These are phyloP conservation scores for Alternaria tenuissima DNA, from an alignment of 2,329 filamentous ascomycete genomes.

Conservation along the genomic window DNA sequence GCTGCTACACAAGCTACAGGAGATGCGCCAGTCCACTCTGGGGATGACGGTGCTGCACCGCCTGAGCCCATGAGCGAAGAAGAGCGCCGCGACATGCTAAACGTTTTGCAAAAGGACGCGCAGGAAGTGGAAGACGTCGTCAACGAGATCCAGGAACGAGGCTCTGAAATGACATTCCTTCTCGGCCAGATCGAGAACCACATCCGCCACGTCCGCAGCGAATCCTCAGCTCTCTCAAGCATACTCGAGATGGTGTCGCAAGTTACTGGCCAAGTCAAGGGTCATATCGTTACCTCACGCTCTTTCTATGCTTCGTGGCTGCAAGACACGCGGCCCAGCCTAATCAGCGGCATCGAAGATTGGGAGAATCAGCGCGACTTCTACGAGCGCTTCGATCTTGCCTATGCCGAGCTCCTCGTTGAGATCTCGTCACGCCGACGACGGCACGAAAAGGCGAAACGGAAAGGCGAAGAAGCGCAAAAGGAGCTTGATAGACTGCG, in stretches of 20 bases:
- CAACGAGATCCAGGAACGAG: slow-evolving; percentile 74
- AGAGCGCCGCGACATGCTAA: slow-evolving; percentile 83
- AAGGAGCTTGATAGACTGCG: slow-evolving; percentile 78
- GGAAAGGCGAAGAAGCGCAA: slow-evolving; percentile 78
- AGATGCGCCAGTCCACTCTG: slow-evolving; percentile 43
- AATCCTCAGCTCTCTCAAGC: slow-evolving; percentile 66
- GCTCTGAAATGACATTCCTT: slow-evolving; percentile 78
- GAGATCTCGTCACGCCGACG: slow-evolving; percentile 80
- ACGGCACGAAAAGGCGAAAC: slow-evolving; percentile 76
- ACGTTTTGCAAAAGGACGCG: slow-evolving; percentile 77
- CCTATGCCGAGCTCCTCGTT: slow-evolving; percentile 84
- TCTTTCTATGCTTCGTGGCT: slow-evolving; percentile 72
- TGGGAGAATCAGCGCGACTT: slow-evolving; percentile 81
- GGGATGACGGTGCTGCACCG: slow-evolving; percentile 50
- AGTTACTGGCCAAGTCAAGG: slow-evolving; percentile 70
- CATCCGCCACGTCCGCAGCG: slow-evolving; percentile 63
- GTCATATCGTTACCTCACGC: slow-evolving; percentile 70
- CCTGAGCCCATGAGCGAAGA: slow-evolving; percentile 76
- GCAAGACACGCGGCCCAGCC: slow-evolving; percentile 73
- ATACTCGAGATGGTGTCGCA: slow-evolving; percentile 73
- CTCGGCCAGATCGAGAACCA: slow-evolving; percentile 71
- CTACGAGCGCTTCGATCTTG: slow-evolving; percentile 84
- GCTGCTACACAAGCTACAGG: slow-evolving; percentile 55
- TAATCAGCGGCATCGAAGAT: slow-evolving; percentile 73
- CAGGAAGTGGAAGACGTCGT: slow-evolving; percentile 69